Evolutionary conservation across 192 early-diverging fungal genomes (phyloP).

Genomic region (Haplosporangium gracile): DNA sequence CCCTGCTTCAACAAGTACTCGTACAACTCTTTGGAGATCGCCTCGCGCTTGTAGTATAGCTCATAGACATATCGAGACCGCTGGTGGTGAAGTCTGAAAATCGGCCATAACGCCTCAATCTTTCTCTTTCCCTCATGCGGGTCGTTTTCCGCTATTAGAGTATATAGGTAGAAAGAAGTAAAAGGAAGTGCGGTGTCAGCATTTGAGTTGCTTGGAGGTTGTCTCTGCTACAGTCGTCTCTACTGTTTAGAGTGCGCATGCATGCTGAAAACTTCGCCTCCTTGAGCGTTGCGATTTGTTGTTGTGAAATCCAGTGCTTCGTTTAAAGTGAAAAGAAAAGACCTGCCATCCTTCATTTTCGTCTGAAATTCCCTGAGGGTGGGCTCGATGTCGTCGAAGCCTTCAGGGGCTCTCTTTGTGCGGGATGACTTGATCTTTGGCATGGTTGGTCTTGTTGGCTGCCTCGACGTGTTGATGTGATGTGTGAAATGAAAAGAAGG

Average conservation of each 20-base stretch:
- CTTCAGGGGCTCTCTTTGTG: conserved; percentile 91
- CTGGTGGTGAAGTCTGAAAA: conserved; percentile 98
- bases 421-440: conserved; percentile 82
- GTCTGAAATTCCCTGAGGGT: conserved; percentile 89
- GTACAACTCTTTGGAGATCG: conserved; percentile 93
- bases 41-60: conserved; percentile 94
- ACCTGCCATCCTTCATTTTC: conserved; percentile 95
- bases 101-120: conserved; percentile 92
- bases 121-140: conserved; percentile 94
- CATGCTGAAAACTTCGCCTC: background rate
- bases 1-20: conserved; percentile 93
- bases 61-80: conserved; percentile 97
- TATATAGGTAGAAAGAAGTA: background rate
- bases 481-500: background rate
- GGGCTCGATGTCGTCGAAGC: conserved; percentile 96
- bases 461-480: background rate
- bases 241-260: background rate
- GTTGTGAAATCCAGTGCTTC: background rate
- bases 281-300: background rate
- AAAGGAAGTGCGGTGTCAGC: background rate
- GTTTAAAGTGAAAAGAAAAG: background rate
- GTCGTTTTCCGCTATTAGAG: conserved; percentile 90
- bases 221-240: background rate
- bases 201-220: background rate
- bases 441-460: conserved; percentile 58